Evolutionary conservation across 2,329 filamentous ascomycete genomes (phyloP).

Genomic region (Phialemoniopsis sp.): DNA sequence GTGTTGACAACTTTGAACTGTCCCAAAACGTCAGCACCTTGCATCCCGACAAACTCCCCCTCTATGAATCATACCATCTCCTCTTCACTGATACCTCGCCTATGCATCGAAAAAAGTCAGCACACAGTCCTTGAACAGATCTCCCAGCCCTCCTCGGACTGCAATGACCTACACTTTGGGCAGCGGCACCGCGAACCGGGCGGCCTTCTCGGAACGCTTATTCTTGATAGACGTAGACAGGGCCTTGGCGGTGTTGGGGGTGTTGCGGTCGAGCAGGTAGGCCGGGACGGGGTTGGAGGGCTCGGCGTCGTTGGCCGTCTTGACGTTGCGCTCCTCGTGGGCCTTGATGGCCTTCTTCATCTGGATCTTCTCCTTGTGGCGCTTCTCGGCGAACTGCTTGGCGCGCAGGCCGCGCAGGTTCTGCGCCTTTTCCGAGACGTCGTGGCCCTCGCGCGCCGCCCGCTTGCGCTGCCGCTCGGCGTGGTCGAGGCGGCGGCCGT

Average conservation of each 20-base stretch:
- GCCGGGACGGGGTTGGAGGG: conserved; percentile 79
- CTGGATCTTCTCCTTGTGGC: conserved; percentile 97
- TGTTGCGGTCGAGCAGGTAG: conserved; percentile 85
- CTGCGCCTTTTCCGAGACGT: conserved; percentile 84
- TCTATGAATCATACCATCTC: conserved; percentile 67
- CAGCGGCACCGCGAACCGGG: conserved; percentile 85
- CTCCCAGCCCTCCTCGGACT: too few species aligned
- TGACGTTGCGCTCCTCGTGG: conserved; percentile 94
- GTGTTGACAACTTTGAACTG: conserved; percentile 73
- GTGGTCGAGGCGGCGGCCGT: conserved; percentile 60
- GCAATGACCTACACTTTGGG: conserved; percentile 65
- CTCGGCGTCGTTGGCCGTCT: conserved; percentile 74
- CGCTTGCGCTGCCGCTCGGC: conserved; percentile 89
- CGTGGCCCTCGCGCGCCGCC: conserved; percentile 82
- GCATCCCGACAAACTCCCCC: not conserved
- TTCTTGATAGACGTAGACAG: conserved; percentile 89
- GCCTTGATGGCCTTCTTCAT: conserved; percentile 93
- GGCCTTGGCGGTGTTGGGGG: conserved; percentile 31
- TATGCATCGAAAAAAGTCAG: too few species aligned
- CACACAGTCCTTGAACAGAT: too few species aligned
- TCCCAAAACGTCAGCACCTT: conserved; percentile 6
- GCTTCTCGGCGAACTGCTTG: conserved; percentile 90
- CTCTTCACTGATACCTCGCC: conserved; percentile 83
- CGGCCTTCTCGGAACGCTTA: conserved; percentile 89
- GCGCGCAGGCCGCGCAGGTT: conserved; percentile 87